These are phyloP conservation scores for Rhizophora mangle DNA, from an alignment of 345 rosid species.

Conservation along the genomic window DNA sequence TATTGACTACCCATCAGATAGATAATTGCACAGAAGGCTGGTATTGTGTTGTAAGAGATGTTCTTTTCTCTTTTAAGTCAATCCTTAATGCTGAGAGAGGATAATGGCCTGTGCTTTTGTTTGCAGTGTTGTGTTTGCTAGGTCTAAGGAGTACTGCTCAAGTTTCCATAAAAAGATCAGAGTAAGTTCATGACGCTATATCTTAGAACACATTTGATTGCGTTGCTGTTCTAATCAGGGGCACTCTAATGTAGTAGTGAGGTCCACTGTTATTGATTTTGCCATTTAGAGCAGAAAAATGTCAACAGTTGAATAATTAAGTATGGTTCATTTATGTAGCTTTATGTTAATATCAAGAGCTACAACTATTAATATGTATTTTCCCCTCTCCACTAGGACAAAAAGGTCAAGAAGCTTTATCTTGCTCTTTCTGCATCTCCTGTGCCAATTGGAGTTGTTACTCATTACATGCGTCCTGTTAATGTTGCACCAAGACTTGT, in stretches of 20 bases:
- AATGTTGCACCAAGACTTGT: slow-evolving; percentile 83
- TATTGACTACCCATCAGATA: slow-evolving; percentile 89
- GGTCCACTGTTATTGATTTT: not conserved
- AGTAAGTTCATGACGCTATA: slow-evolving; percentile 39
- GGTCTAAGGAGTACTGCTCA: slow-evolving; percentile 76
- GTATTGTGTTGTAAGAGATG: slow-evolving; percentile 32
- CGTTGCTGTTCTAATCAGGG: not conserved
- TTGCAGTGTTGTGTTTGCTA: slow-evolving; percentile 76
- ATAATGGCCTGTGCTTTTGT: slow-evolving; percentile 20
- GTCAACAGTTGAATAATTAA: too few species aligned
- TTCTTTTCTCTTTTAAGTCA: slow-evolving; percentile 1
- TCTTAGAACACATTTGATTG: slow-evolving; percentile 1
- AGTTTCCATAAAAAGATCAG: slow-evolving; percentile 71
- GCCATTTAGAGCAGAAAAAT: not conserved
- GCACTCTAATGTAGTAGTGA: not conserved
- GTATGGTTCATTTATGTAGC: not conserved
- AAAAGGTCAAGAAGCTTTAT: slow-evolving; percentile 82
- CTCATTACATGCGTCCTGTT: slow-evolving; percentile 87
- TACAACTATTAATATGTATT: slow-evolving; percentile 1
- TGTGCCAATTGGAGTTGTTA: slow-evolving; percentile 63
- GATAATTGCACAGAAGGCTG: slow-evolving; percentile 99
- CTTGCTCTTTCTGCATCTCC: slow-evolving; percentile 84
- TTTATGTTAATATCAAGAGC: slow-evolving; percentile 1
- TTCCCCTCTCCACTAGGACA: slow-evolving; percentile 41
- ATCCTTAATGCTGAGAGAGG: not conserved